Conservation (phyloP, 352 stramenopile genomes). For the Thalassiosira mediterranea region DNA sequence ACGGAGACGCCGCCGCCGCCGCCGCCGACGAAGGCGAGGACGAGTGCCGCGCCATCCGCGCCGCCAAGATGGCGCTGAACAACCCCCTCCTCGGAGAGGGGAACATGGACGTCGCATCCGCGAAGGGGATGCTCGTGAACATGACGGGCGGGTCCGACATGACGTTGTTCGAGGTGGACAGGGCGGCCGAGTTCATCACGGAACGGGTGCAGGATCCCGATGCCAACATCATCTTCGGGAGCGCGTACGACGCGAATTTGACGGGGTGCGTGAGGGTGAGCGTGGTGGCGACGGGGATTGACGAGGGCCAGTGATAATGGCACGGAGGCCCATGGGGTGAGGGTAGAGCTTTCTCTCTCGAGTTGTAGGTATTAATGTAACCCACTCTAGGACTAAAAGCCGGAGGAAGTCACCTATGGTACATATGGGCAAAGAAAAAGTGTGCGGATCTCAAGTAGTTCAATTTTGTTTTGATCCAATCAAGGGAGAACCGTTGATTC, state of each 20-base stretch:
- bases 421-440: too few relatives aligned
- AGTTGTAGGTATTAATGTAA: too few relatives aligned
- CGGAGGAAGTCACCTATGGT: too few relatives aligned
- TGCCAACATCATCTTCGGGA: slow-evolving; percentile 87
- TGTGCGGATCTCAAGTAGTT: too few relatives aligned
- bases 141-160: slow-evolving; percentile 93
- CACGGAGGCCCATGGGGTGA: too few relatives aligned
- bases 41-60: slow-evolving; percentile 84
- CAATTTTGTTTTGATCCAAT: too few relatives aligned
- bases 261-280: slow-evolving; percentile 57
- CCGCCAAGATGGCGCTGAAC: slow-evolving; percentile 63
- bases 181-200: slow-evolving; percentile 80
- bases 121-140: slow-evolving; percentile 92
- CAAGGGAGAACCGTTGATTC: too few relatives aligned
- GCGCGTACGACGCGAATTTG: slow-evolving; percentile 56
- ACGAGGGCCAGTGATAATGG: slow-evolving; percentile 23
- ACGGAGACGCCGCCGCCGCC: neutral
- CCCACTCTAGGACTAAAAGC: too few relatives aligned
- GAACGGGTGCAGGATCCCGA: slow-evolving; percentile 73
- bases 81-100: slow-evolving; percentile 66
- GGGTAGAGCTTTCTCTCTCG: too few relatives aligned
- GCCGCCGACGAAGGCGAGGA: slow-evolving; percentile 35
- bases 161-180: slow-evolving; percentile 89
- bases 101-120: slow-evolving; percentile 59
- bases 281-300: slow-evolving; percentile 73